Evolutionary conservation across 2,329 filamentous ascomycete genomes (phyloP).

Genomic region (Trichoderma atroviride): DNA sequence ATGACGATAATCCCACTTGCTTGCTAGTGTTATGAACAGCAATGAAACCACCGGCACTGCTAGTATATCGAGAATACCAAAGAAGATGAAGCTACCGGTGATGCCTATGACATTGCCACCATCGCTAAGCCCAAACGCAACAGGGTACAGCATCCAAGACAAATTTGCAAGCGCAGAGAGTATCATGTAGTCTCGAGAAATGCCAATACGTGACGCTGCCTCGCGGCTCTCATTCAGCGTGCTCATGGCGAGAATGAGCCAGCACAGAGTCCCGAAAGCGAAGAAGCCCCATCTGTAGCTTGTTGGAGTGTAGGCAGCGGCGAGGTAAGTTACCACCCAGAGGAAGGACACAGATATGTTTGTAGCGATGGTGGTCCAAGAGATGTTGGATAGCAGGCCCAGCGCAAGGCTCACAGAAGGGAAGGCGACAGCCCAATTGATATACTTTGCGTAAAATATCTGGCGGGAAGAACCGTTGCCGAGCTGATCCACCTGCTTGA

Average conservation of each 20-base stretch:
- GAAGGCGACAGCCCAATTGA: background rate
- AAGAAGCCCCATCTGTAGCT: background rate
- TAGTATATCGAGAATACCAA: background rate
- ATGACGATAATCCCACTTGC: background rate
- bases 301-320: background rate
- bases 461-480: background rate
- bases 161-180: background rate
- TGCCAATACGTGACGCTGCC: background rate
- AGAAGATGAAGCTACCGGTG: background rate
- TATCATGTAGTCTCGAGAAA: background rate
- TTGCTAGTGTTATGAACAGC: background rate
- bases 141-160: background rate
- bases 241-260: background rate
- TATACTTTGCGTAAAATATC: background rate
- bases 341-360: background rate
- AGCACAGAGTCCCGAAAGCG: background rate
- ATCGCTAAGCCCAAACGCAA: background rate
- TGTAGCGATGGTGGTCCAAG: background rate
- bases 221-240: background rate
- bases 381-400: background rate
- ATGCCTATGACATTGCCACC: background rate
- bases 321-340: background rate
- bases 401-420: background rate
- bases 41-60: background rate
- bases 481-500: background rate